A percentile compares a stretch with the other conserved stretches of the same genome.
phyloP scores from a whole-genome alignment of 441 rosid genomes.

The Manihot esculenta region DNA sequence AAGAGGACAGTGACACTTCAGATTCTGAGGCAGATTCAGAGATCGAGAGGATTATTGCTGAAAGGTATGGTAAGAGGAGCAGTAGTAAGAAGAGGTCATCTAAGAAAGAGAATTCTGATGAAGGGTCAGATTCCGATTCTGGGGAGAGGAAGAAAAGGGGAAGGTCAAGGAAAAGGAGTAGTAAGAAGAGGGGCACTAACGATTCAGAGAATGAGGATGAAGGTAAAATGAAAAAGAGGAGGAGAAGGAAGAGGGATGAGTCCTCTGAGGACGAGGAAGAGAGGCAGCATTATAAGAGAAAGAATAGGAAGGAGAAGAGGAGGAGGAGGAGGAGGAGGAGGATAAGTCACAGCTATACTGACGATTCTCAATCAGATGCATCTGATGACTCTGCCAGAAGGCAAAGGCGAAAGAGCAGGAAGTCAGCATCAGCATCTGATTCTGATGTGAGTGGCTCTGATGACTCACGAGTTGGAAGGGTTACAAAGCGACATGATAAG shows the following conservation, averaged over 20 bases:
- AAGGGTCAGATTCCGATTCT: slow-evolving; percentile 50
- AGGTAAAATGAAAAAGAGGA: slow-evolving; percentile 46
- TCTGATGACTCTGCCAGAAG: slow-evolving; percentile 48
- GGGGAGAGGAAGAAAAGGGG: slow-evolving; percentile 67
- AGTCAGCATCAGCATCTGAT: slow-evolving; percentile 47
- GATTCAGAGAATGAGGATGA: slow-evolving; percentile 64
- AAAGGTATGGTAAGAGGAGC: slow-evolving; percentile 51
- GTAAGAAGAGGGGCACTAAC: slow-evolving; percentile 28
- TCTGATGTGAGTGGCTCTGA: slow-evolving; percentile 45
- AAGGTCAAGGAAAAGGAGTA: slow-evolving; percentile 45
- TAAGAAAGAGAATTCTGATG: slow-evolving; percentile 39
- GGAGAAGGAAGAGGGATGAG: slow-evolving; percentile 49
- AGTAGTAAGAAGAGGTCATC: slow-evolving; percentile 35
- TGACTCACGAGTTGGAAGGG: slow-evolving; percentile 59
- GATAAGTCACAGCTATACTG: slow-evolving; percentile 52
- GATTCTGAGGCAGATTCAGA: slow-evolving; percentile 84
- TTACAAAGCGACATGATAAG: slow-evolving; percentile 48
- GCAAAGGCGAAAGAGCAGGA: slow-evolving; percentile 54
- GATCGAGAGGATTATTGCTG: slow-evolving; percentile 87
- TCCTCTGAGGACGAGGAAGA: slow-evolving; percentile 54
- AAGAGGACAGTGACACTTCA: slow-evolving; percentile 68
- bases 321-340: slow-evolving; percentile 74
- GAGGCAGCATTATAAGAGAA: slow-evolving; percentile 37
- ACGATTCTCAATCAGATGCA: slow-evolving; percentile 47
- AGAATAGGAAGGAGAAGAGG: slow-evolving; percentile 64